Evolutionary conservation across 352 stramenopile species (phyloP).

Genomic region (Thalassiosira ordinaria): DNA sequence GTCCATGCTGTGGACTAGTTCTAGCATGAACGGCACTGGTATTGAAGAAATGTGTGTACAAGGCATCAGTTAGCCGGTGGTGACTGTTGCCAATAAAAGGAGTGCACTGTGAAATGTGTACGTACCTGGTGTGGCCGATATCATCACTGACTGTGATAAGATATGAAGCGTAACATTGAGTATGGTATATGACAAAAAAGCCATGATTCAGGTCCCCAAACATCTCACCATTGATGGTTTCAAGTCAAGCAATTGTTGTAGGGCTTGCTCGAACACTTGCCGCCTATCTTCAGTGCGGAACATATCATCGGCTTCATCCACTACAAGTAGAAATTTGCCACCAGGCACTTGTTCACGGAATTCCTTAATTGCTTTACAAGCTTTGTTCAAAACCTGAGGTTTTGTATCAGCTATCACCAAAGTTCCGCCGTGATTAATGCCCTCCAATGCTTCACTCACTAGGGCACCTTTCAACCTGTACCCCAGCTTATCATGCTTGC

Average conservation of each 20-base stretch:
- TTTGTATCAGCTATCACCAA: slow-evolving; percentile 56
- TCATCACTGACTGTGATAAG: too few relatives aligned
- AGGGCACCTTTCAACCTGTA: slow-evolving; percentile 19
- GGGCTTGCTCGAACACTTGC: slow-evolving; percentile 48
- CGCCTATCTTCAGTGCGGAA: slow-evolving; percentile 37
- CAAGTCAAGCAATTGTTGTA: slow-evolving; percentile 30
- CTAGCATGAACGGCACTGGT: slow-evolving; percentile 34
- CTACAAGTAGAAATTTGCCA: slow-evolving; percentile 43
- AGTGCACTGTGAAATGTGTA: too few relatives aligned
- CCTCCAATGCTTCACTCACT: slow-evolving; percentile 32
- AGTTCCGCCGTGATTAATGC: slow-evolving; percentile 34
- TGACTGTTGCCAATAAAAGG: too few relatives aligned
- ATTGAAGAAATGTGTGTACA: slow-evolving; percentile 46
- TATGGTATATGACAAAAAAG: not conserved
- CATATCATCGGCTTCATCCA: slow-evolving; percentile 57
- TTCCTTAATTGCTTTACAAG: slow-evolving; percentile 1
- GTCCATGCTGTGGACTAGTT: slow-evolving; percentile 13
- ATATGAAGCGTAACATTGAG: not conserved
- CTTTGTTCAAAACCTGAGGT: slow-evolving; percentile 44
- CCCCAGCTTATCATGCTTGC: slow-evolving; percentile 23
- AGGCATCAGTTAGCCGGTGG: not conserved
- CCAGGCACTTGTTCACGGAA: slow-evolving; percentile 27
- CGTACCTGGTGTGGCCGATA: too few relatives aligned
- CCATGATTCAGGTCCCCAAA: slow-evolving; percentile 1
- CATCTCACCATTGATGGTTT: slow-evolving; percentile 39